These are phyloP conservation scores for Hypomyces rosellus DNA, from an alignment of 2,329 filamentous ascomycete genomes.

Conservation along the genomic window DNA sequence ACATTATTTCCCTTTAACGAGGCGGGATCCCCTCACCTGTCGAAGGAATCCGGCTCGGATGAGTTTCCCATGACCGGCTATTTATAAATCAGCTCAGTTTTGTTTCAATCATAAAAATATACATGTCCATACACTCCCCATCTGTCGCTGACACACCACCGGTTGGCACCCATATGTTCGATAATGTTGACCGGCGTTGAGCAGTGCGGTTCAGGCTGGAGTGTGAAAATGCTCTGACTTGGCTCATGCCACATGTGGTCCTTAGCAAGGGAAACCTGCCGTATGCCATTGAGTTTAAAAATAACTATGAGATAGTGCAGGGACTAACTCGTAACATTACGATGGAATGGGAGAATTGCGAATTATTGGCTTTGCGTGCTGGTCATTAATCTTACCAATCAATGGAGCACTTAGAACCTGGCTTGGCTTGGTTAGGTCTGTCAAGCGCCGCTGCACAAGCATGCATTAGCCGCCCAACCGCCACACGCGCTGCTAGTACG, in stretches of 20 bases:
- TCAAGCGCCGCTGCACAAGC: neutral
- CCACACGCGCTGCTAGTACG: neutral
- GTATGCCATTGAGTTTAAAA: constrained; percentile 12
- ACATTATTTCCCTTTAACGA: neutral
- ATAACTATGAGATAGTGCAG: neutral
- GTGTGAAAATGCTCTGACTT: constrained; percentile 18
- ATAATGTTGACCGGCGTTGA: constrained; percentile 41
- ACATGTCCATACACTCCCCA: constrained; percentile 41
- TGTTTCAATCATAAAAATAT: neutral
- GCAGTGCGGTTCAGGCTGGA: constrained; percentile 27
- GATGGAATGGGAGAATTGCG: neutral
- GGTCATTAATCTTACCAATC: too few relatives aligned
- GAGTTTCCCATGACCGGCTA: constrained; percentile 61
- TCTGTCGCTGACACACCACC: constrained; percentile 56
- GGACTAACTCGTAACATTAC: constrained; percentile 1
- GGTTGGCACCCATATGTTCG: constrained; percentile 73
- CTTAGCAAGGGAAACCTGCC: constrained; percentile 10
- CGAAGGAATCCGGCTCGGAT: constrained; percentile 67
- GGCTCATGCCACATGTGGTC: constrained; percentile 2
- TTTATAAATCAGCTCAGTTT: constrained; percentile 14
- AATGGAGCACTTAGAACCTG: neutral
- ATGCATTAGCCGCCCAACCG: neutral
- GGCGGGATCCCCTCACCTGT: constrained; percentile 44
- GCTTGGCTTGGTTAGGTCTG: neutral
- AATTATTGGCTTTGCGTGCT: neutral